Conservation (phyloP, 306 rosid genomes). For the Urtica urens region DNA sequence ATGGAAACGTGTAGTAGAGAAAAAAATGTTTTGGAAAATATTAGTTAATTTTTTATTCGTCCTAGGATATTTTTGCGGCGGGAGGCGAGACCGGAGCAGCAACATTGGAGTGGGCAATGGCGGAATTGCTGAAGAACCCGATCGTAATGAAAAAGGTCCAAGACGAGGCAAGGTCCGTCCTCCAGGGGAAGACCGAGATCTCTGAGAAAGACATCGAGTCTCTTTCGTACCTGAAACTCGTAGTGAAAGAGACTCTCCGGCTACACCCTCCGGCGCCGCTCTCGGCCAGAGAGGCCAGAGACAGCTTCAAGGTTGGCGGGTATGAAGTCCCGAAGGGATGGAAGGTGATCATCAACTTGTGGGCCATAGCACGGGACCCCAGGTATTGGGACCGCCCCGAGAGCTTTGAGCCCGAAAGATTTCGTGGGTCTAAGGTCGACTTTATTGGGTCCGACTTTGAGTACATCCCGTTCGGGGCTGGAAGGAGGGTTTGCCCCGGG, state of each 20-base stretch:
- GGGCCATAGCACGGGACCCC: slow-evolving; percentile 36
- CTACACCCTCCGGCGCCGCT: slow-evolving; percentile 25
- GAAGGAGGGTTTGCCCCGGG: not conserved
- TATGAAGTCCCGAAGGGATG: slow-evolving; percentile 16
- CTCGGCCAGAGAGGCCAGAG: slow-evolving; percentile 14
- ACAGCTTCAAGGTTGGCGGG: slow-evolving; percentile 20
- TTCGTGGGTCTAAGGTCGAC: not conserved
- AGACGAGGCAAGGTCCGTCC: slow-evolving; percentile 13
- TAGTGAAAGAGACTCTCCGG: not conserved
- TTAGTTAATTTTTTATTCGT: not conserved
- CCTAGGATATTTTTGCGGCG: not conserved
- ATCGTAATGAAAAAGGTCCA: slow-evolving; percentile 25
- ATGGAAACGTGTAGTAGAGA: no score
- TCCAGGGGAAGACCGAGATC: not conserved
- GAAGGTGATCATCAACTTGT: slow-evolving; percentile 21
- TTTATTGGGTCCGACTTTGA: not conserved
- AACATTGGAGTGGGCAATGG: slow-evolving; percentile 7
- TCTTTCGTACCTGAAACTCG: slow-evolving; percentile 12
- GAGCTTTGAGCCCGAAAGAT: slow-evolving; percentile 12
- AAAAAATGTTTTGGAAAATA: no score
- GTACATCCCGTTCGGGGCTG: slow-evolving; percentile 7
- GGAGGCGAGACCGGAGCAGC: slow-evolving; percentile 5
- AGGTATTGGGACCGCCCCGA: not conserved
- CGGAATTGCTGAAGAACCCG: slow-evolving; percentile 13
- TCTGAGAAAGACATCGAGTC: slow-evolving; percentile 7